Evolutionary conservation across 768 basidiomycete genomes (phyloP), one percentile per base, ranked within the genome.

Genomic region (Botryobasidium botryosum): DNA sequence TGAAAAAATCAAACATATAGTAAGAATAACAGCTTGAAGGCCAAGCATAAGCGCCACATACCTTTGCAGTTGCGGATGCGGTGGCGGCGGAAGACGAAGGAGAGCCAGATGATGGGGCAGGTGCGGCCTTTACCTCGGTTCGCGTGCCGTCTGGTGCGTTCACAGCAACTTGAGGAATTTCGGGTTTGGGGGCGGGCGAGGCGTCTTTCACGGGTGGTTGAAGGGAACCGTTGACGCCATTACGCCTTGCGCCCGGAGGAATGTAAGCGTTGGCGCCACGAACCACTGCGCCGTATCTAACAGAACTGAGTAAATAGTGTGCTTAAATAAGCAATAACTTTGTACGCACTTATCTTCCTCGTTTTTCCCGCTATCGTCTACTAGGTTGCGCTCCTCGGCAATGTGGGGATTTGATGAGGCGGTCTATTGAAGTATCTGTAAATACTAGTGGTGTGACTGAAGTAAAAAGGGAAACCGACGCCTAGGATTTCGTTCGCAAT

Each of bases 311-410:
- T 1, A n/a, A 45, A 35, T 48, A 38, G 59, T 58, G 43, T 61
- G 49, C 48, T 49, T 45, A 28, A 37, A 25, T 33, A 48, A 39
- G 24, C 2, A 52, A 49, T 27, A 15, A 35, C 20, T 20, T 38
- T 20, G 57, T 5, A 57, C 74, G 55, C 51, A 96, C 92, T 86
- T 91, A 66, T 97, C 92, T 62, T 99, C 94, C 64, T 99, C 94
- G 58, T 91, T 88, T 46, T 68, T 60, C 32, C 76, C 79, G 47
- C 71, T 78, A 51, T 82, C 79, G 57, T 85, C 80, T 15, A 73
- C 61, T 49, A 68, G 62, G 43, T 69, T 67, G 56, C 94, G 75
- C 63, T 97, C 94, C 61, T 97, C 94, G 35, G 80, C 77, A 40
- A 97, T 61, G 59, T 99, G 94, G 0, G 76, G 64, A 61, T 96